Conservation (phyloP, 2,329 filamentous ascomycete species). For the Blastomyces silverae region DNA sequence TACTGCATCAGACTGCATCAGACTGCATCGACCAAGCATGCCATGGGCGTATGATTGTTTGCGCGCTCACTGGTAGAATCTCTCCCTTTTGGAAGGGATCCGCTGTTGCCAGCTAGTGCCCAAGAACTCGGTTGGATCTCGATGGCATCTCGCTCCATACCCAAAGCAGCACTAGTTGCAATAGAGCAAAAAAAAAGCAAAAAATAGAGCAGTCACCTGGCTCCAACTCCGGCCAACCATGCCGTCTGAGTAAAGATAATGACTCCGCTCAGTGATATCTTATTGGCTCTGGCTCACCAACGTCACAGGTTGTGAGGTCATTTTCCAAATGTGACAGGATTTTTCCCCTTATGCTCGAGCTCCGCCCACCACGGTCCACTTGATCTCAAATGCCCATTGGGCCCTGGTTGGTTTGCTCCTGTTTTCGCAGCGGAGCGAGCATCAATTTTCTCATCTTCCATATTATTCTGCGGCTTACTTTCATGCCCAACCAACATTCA, state of each 20-base stretch:
- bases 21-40: background rate
- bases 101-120: background rate
- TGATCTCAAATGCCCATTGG: background rate
- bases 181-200: background rate
- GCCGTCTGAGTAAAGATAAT: background rate
- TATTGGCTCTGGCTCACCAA: constrained; percentile 1
- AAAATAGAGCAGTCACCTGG: constrained; percentile 6
- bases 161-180: background rate
- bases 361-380: background rate
- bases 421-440: no score
- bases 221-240: background rate
- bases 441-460: background rate
- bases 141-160: constrained; percentile 1
- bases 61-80: background rate
- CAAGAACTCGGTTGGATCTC: background rate
- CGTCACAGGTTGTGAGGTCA: background rate
- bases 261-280: background rate
- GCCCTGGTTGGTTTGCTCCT: no score
- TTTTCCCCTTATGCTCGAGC: background rate
- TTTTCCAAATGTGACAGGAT: background rate
- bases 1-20: background rate
- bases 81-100: no score
- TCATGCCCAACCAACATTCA: background rate
- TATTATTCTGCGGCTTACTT: background rate
- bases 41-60: background rate